Evolutionary conservation across 805 yeast genomes (phyloP).

Genomic region (Candida tallmaniae): DNA sequence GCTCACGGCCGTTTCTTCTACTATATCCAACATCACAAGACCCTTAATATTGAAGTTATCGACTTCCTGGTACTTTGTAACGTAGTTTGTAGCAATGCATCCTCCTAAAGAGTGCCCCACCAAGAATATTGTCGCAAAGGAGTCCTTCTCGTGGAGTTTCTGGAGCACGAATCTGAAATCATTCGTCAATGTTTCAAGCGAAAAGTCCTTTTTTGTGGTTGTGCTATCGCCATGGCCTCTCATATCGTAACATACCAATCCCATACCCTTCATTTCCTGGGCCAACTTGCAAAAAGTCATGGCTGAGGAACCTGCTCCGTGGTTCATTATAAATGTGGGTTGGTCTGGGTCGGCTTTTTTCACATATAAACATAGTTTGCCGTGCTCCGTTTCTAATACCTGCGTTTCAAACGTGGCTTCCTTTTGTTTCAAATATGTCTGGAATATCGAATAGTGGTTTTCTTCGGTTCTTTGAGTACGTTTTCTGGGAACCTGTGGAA

Average conservation of each 20-base stretch:
- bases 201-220: conserved; percentile 20
- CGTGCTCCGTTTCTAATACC: neutral
- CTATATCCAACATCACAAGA: conserved; percentile 79
- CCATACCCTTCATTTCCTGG: conserved; percentile 50
- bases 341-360: neutral
- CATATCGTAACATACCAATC: conserved; percentile 68
- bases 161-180: conserved; percentile 55
- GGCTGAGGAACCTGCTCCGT: conserved; percentile 93
- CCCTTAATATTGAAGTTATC: conserved; percentile 47
- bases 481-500: neutral
- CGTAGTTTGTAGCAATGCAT: conserved; percentile 60
- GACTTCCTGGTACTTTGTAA: conserved; percentile 14
- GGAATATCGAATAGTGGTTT: conserved; percentile 8
- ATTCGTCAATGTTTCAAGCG: conserved; percentile 46
- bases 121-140: conserved; percentile 38
- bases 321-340: conserved; percentile 53
- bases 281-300: conserved; percentile 65
- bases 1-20: conserved; percentile 83
- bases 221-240: conserved; percentile 72
- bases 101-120: conserved; percentile 96
- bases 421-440: conserved; percentile 1
- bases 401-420: conserved; percentile 6
- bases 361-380: neutral
- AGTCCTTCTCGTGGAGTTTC: conserved; percentile 22
- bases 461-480: conserved; percentile 4